These are phyloP conservation scores for Septoria linicola DNA, from an alignment of 2,329 filamentous ascomycete genomes.

Conservation along the genomic window DNA sequence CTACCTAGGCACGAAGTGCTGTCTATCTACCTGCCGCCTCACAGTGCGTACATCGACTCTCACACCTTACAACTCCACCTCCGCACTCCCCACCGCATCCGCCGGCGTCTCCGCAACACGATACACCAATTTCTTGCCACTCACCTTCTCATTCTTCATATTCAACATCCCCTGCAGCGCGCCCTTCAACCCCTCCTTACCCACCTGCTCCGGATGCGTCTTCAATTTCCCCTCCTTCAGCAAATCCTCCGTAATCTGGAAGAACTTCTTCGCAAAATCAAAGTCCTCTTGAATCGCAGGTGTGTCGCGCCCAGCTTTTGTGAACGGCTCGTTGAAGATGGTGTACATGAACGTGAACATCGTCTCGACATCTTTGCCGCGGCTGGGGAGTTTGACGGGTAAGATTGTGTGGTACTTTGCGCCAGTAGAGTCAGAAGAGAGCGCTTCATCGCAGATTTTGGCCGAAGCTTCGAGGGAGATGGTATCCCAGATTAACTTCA, in stretches of 20 bases:
- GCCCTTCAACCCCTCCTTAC: slow-evolving; percentile 45
- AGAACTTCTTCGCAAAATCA: slow-evolving; percentile 46
- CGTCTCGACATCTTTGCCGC: slow-evolving; percentile 23
- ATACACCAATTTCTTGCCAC: slow-evolving; percentile 51
- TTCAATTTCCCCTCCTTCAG: slow-evolving; percentile 47
- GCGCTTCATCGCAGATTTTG: slow-evolving; percentile 29
- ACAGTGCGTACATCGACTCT: too few relatives aligned
- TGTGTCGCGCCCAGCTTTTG: slow-evolving; percentile 23
- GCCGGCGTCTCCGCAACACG: slow-evolving; percentile 29
- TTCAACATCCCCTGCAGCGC: slow-evolving; percentile 47
- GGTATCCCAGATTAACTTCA: slow-evolving; percentile 31
- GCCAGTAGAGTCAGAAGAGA: slow-evolving; percentile 25
- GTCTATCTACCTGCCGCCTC: too few relatives aligned
- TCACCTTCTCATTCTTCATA: slow-evolving; percentile 48
- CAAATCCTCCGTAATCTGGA: slow-evolving; percentile 41
- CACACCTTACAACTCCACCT: slow-evolving; percentile 24
- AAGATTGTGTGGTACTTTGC: slow-evolving; percentile 30
- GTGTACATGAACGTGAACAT: slow-evolving; percentile 33
- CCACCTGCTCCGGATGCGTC: slow-evolving; percentile 45
- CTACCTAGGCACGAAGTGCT: too few relatives aligned
- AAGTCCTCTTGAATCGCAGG: slow-evolving; percentile 39
- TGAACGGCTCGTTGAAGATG: slow-evolving; percentile 30
- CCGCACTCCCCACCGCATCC: slow-evolving; percentile 19
- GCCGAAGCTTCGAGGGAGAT: slow-evolving; percentile 26
- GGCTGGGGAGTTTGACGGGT: slow-evolving; percentile 26